Percentiles rank a stretch among this genome's conserved stretches.
Evolutionary conservation across 2,329 filamentous ascomycete genomes (phyloP).

Genomic region (Nakataea oryzae): DNA sequence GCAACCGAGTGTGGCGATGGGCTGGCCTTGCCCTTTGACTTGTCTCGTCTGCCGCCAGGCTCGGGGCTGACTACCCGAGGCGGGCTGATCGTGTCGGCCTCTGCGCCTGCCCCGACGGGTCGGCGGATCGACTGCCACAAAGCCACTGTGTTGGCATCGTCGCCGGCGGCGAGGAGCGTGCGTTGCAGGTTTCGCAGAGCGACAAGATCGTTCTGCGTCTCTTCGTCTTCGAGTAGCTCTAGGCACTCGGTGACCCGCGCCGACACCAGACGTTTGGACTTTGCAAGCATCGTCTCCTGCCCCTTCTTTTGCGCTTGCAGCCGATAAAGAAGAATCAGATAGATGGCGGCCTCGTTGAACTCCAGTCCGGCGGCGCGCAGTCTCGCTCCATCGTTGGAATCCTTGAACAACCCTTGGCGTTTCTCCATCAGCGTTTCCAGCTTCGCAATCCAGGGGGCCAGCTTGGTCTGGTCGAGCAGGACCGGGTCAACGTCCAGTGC

Average conservation of each 20-base stretch:
- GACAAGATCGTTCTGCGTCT: neutral
- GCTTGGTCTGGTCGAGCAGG: neutral
- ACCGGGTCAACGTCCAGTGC: neutral
- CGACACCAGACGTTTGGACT: neutral
- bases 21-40: neutral
- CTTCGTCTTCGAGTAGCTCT: conserved; percentile 2
- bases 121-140: neutral
- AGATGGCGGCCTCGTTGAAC: conserved; percentile 2
- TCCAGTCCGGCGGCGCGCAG: conserved; percentile 1
- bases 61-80: neutral
- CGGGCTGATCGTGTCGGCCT: neutral
- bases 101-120: neutral
- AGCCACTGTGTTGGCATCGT: neutral
- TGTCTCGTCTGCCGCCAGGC: neutral
- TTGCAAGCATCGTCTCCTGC: neutral
- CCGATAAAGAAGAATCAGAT: conserved; percentile 1
- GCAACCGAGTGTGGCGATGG: neutral
- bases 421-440: neutral
- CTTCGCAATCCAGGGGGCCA: neutral
- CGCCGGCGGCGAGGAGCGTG: conserved; percentile 1
- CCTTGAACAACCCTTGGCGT: neutral
- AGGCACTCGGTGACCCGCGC: neutral
- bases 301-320: neutral
- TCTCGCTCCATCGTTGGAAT: neutral
- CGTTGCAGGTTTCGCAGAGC: neutral